Conservation (phyloP, 441 rosid species). For the Theobroma grandiflorum region DNA sequence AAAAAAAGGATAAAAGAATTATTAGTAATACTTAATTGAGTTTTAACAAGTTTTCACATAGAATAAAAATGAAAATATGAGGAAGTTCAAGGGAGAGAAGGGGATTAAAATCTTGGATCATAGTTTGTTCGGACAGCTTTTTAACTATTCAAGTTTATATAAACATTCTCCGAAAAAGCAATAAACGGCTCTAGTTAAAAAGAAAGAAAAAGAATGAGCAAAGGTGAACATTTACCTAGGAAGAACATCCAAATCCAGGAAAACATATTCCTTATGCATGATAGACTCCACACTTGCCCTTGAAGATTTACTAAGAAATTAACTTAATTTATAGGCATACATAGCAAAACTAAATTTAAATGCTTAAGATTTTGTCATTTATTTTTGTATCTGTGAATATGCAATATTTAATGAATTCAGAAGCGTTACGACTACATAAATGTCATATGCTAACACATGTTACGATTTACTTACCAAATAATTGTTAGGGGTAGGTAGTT, state of each 20-base stretch:
- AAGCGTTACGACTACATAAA: not conserved
- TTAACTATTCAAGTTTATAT: no score
- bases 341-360: not conserved
- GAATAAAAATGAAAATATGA: no score
- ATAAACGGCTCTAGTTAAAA: not conserved
- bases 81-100: no score
- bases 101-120: no score
- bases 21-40: not conserved
- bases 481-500: no score
- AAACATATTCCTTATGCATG: no score
- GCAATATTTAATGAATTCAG: not conserved
- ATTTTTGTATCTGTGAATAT: not conserved
- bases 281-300: not conserved
- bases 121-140: no score
- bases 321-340: not conserved
- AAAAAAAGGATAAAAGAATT: not conserved
- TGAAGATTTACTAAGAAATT: not conserved
- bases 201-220: not conserved
- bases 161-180: no score
- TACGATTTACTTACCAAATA: no score
- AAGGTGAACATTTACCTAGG: not conserved
- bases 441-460: not conserved
- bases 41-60: no score
- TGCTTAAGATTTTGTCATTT: not conserved
- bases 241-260: not conserved